Base-by-base conservation (phyloP, 2,329 filamentous ascomycete genomes). In the Aspergillus vadensis region DNA sequence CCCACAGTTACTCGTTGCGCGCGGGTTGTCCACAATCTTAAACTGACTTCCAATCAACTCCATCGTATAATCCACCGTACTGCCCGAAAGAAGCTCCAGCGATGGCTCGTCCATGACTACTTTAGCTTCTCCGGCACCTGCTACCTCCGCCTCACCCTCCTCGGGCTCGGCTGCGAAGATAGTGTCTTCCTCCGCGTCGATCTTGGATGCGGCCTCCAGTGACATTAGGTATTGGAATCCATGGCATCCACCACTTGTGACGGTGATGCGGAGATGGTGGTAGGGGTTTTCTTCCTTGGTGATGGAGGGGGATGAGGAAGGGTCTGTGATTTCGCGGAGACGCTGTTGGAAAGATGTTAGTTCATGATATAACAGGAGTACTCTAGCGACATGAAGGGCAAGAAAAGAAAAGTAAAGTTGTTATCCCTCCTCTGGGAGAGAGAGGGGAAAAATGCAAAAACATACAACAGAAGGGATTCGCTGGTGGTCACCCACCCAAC, bases 221-320 rank as follows among this genome's bases (percentile, higher is more conserved):
- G 88, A 91, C 91, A 99, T 97, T 50, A 96, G 81, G 74, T 99
- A 99, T 75, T 99, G 95, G 76, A 99, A 99, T 53, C 95, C 95
- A 77, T 99, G 95, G 76, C 95, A 99, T 58, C 95, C 95, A 65
- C 95, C 95, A 59, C 90, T 92, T 72, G 96, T 92, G 60, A 99
- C 93, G 63, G 91, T 89, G 66, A 99, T 91, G 55, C 94, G 91
- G n/a, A 99, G 84, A 23, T 92, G 91, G 32, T 96, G 86, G 70
- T 90, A 83, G 2, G 91, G 91, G 74, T 96, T 96, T 60, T 76
- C 74, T 59, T 77, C 71, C 52, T 63, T 74, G 7, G 69, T 71
- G 4, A 75, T 66, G 3, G 73, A 70, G 2, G 73, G 73, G 5
- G 74, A 72, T 14, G 74, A 68, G 76, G 82, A 60, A 62, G 81